These are phyloP conservation scores for Synura sp. DNA, from an alignment of 352 stramenopile genomes.

Conservation along the genomic window DNA sequence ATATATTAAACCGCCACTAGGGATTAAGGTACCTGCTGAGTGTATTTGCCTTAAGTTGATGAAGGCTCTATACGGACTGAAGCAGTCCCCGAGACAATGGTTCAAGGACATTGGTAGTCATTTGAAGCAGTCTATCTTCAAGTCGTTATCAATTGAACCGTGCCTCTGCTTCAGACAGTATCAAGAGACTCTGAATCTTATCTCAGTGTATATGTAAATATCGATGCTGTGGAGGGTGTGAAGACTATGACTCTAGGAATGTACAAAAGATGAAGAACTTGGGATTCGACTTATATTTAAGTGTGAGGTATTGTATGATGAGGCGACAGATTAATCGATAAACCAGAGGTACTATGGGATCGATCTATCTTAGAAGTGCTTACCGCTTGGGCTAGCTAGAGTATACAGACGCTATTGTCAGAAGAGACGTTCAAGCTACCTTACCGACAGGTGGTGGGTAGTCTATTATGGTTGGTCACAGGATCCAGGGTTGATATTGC, in stretches of 20 bases:
- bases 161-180: background rate
- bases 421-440: background rate
- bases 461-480: no score
- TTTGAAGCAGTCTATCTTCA: background rate
- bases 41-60: constrained; percentile 1
- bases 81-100: constrained; percentile 13
- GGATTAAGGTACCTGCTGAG: background rate
- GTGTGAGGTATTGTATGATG: background rate
- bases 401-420: background rate
- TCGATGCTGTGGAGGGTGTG: background rate
- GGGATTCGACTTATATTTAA: constrained; percentile 4
- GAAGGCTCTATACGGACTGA: constrained; percentile 12
- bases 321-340: background rate
- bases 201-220: constrained; percentile 16
- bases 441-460: no score
- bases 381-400: background rate
- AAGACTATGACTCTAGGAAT: background rate
- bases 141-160: background rate
- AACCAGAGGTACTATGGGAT: background rate
- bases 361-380: background rate
- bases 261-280: constrained; percentile 13
- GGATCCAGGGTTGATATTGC: no score
- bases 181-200: background rate
- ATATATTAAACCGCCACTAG: background rate
- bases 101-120: background rate